Percentiles rank a stretch among this genome's conserved stretches.
Evolutionary conservation across 2,329 filamentous ascomycete species (phyloP).

Genomic region (Colletotrichum paranaense): DNA sequence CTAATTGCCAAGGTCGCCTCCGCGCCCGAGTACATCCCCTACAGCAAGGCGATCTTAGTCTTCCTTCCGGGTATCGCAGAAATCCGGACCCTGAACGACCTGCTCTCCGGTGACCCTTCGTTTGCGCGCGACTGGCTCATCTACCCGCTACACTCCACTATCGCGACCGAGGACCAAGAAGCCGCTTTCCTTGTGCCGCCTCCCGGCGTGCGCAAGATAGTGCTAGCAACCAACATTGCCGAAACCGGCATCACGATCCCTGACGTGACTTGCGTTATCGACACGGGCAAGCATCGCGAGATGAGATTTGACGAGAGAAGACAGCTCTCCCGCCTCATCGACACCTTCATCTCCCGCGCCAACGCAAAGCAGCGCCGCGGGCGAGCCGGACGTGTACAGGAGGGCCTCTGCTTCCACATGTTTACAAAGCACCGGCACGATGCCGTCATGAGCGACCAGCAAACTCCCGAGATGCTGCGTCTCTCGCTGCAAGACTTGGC

Average conservation of each 20-base stretch:
- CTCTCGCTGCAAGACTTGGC: slow-evolving; percentile 94
- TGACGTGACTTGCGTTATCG: slow-evolving; percentile 96
- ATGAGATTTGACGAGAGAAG: slow-evolving; percentile 96
- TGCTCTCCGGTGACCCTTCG: slow-evolving; percentile 79
- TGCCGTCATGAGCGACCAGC: slow-evolving; percentile 85
- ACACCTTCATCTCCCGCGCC: slow-evolving; percentile 94
- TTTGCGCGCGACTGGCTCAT: slow-evolving; percentile 86
- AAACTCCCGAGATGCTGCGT: slow-evolving; percentile 95
- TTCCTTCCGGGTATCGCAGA: slow-evolving; percentile 96
- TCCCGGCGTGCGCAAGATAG: slow-evolving; percentile 86
- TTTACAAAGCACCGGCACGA: slow-evolving; percentile 94
- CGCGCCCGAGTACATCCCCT: slow-evolving; percentile 72
- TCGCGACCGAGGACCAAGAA: slow-evolving; percentile 96
- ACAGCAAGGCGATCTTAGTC: slow-evolving; percentile 91
- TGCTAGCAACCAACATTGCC: slow-evolving; percentile 96
- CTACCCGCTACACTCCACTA: slow-evolving; percentile 92
- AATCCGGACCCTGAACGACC: slow-evolving; percentile 88
- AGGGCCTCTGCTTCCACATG: slow-evolving; percentile 94
- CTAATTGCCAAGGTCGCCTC: slow-evolving; percentile 82
- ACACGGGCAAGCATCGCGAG: slow-evolving; percentile 96
- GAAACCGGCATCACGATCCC: slow-evolving; percentile 99
- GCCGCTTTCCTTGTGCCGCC: slow-evolving; percentile 90
- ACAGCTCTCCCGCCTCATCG: slow-evolving; percentile 89
- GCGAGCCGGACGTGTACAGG: slow-evolving; percentile 93
- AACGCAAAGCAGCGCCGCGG: slow-evolving; percentile 96